Evolutionary conservation across 2,329 filamentous ascomycete genomes (phyloP).

Genomic region (Curvularia sp.): DNA sequence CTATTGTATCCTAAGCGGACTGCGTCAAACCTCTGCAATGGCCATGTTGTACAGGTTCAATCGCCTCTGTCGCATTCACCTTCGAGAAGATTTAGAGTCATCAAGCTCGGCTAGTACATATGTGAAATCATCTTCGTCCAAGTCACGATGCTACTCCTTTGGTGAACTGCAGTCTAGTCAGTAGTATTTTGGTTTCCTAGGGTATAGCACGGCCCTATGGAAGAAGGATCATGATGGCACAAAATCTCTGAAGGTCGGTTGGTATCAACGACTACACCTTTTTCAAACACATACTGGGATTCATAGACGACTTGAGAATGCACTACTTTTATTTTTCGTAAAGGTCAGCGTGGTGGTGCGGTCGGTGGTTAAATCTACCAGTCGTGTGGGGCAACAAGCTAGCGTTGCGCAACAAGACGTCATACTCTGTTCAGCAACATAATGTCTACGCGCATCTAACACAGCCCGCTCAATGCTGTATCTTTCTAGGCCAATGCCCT

Average conservation of each 20-base stretch:
- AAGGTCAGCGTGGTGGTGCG: not conserved
- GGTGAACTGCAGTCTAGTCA: too few relatives aligned
- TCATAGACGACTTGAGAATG: not conserved
- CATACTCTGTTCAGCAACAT: constrained; percentile 6
- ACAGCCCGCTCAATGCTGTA: not conserved
- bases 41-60: too few relatives aligned
- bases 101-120: too few relatives aligned
- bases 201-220: too few relatives aligned
- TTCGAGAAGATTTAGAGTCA: too few relatives aligned
- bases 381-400: not conserved
- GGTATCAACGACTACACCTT: not conserved
- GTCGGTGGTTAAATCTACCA: not conserved
- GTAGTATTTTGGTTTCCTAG: too few relatives aligned
- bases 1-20: too few relatives aligned
- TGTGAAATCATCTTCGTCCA: too few relatives aligned
- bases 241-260: not conserved
- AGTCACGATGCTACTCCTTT: too few relatives aligned
- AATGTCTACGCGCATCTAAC: constrained; percentile 7
- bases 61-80: too few relatives aligned
- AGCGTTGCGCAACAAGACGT: constrained; percentile 7
- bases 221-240: not conserved
- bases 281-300: not conserved
- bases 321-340: not conserved
- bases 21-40: too few relatives aligned
- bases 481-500: constrained; percentile 4